Base-by-base conservation (phyloP, 306 rosid genomes). In the Lathyrus aphaca region DNA sequence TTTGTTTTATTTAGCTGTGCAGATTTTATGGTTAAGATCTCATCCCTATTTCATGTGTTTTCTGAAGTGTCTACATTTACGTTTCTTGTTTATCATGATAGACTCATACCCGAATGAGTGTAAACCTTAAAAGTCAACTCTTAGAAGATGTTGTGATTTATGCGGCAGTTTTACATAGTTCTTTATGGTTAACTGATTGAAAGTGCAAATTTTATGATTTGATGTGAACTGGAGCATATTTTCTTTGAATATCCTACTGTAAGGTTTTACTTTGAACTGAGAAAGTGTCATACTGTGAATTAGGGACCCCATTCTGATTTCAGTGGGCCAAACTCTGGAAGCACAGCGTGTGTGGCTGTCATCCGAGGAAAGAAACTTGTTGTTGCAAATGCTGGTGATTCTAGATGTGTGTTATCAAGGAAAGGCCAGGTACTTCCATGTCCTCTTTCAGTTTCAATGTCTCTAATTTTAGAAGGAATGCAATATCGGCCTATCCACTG, bases 351-450 rank as follows among this genome's bases (percentile, higher is more conserved):
- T 82, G 98, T 94, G 71, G 91, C 95, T 46, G 56, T 91, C 50
- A 81, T 91, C 53, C 86, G 54, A 71, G 83, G 82, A 69, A 91
- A 80, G 46, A 87, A 75, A 79, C 88, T 94, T 71, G 30, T 94
- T 68, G 97, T 94, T 17, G 97, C 96, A 53, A 94, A 94, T 86
- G 98, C 98, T 42, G 98, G 98, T 72, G 97, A 94, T 82, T 94
- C 98, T 49, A 94, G 97, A 61, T 94, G 96, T 56, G 92, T 94
- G 10, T 46, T 94, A 74, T 94, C 97, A 44, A 80, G 97, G 81
- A 88, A 86, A 77, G 98, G 97, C 63, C 91, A 94, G 98, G 98
- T 94, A 87, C 67, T 55, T 40, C 58, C 44, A 66, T 73, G 58
- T 48, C 32, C 32, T 48, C 15, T 66, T 66, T 29, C 55, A 25